A percentile compares a stretch with the other conserved stretches of the same genome.
Evolutionary conservation across 2,329 filamentous ascomycete genomes (phyloP).

Genomic region (Botrytis elliptica): DNA sequence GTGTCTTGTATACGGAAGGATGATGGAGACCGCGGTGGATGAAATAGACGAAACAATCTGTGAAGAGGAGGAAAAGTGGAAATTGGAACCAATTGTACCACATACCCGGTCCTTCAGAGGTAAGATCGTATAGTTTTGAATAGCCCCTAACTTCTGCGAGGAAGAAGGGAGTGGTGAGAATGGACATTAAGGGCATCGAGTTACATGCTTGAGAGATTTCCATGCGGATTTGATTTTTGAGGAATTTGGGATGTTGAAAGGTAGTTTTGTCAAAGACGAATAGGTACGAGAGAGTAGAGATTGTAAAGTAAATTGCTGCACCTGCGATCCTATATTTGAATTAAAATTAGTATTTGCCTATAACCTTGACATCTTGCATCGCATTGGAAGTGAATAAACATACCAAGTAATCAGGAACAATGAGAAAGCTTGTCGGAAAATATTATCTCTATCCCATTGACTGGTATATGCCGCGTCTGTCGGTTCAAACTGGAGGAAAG

Average conservation of each 20-base stretch:
- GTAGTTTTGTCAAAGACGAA: slow-evolving; percentile 92
- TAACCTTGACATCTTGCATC: too few relatives aligned
- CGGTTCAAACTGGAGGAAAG: slow-evolving; percentile 68
- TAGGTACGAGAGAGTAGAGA: slow-evolving; percentile 78
- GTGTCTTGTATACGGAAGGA: slow-evolving; percentile 74
- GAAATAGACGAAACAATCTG: slow-evolving; percentile 88
- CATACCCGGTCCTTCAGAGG: slow-evolving; percentile 68
- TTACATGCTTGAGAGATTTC: slow-evolving; percentile 80
- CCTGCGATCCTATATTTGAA: slow-evolving; percentile 71
- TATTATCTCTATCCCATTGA: slow-evolving; percentile 72
- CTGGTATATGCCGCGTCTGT: slow-evolving; percentile 77
- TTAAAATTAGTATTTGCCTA: not conserved
- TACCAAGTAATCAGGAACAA: slow-evolving; percentile 88
- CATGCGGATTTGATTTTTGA: slow-evolving; percentile 85
- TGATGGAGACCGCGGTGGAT: slow-evolving; percentile 86
- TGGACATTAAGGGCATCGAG: slow-evolving; percentile 77
- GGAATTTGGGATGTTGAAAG: slow-evolving; percentile 86
- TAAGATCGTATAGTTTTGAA: slow-evolving; percentile 82
- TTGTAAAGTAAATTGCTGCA: slow-evolving; percentile 77
- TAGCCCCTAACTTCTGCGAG: slow-evolving; percentile 79
- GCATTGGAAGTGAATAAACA: slow-evolving; percentile 33
- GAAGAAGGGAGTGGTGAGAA: slow-evolving; percentile 80
- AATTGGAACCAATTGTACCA: slow-evolving; percentile 84
- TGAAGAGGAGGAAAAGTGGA: slow-evolving; percentile 83
- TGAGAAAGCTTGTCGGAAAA: slow-evolving; percentile 69